Evolutionary conservation across 2,329 filamentous ascomycete genomes (phyloP).

Genomic region (Thelonectria rubi): DNA sequence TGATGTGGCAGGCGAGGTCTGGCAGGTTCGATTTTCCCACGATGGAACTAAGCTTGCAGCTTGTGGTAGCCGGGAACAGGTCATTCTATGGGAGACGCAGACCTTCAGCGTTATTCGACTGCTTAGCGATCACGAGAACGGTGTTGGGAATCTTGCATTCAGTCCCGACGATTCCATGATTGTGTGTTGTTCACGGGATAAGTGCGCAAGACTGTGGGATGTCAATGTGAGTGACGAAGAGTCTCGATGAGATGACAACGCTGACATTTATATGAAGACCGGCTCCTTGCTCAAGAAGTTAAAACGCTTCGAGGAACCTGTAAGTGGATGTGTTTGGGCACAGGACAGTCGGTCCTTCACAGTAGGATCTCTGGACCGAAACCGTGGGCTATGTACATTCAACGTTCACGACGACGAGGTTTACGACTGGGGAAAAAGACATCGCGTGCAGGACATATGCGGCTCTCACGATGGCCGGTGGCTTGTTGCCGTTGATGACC

Average conservation of each 20-base stretch:
- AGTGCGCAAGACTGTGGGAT: slow-evolving; percentile 79
- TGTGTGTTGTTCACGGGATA: slow-evolving; percentile 83
- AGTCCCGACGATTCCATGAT: slow-evolving; percentile 90
- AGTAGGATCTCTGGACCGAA: slow-evolving; percentile 77
- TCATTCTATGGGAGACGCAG: slow-evolving; percentile 83
- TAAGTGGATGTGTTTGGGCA: slow-evolving; percentile 91
- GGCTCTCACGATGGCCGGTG: slow-evolving; percentile 82
- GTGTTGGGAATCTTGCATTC: slow-evolving; percentile 86
- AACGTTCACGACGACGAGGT: slow-evolving; percentile 68
- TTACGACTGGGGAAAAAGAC: slow-evolving; percentile 73
- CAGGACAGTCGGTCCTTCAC: slow-evolving; percentile 81
- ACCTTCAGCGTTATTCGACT: slow-evolving; percentile 71
- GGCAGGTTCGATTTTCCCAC: slow-evolving; percentile 90
- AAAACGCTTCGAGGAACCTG: slow-evolving; percentile 79
- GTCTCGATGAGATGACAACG: background rate
- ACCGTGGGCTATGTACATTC: slow-evolving; percentile 75
- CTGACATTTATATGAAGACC: slow-evolving; percentile 55
- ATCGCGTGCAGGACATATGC: slow-evolving; percentile 85
- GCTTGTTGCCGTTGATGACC: slow-evolving; percentile 79
- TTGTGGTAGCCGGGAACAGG: slow-evolving; percentile 76
- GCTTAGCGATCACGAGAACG: slow-evolving; percentile 72
- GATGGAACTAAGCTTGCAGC: slow-evolving; percentile 85
- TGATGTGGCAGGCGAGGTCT: slow-evolving; percentile 84
- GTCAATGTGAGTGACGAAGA: slow-evolving; percentile 61
- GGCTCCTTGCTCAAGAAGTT: slow-evolving; percentile 71